Conservation (phyloP, 768 basidiomycete genomes). For the Suillus bovinus region DNA sequence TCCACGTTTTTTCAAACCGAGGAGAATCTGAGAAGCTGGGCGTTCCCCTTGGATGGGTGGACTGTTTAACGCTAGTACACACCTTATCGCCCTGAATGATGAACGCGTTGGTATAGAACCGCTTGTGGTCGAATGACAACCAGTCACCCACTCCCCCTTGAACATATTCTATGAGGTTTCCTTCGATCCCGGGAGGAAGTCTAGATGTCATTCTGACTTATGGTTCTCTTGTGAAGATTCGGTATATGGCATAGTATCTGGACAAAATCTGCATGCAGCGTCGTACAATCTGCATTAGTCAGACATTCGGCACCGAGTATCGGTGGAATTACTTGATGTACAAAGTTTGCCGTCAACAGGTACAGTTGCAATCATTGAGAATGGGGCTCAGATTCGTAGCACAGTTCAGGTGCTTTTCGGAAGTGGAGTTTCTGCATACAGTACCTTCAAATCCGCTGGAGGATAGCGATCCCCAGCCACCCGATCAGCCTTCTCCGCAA, state of each 20-base stretch:
- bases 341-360: no score
- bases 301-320: slow-evolving; percentile 1
- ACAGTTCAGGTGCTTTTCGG: not conserved
- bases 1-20: slow-evolving; percentile 81
- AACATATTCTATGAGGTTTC: slow-evolving; percentile 29
- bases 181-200: slow-evolving; percentile 47
- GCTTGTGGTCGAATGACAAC: slow-evolving; percentile 42
- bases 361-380: not conserved
- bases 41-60: not conserved
- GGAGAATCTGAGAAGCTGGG: slow-evolving; percentile 63
- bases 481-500: slow-evolving; percentile 34
- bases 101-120: slow-evolving; percentile 72
- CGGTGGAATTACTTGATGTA: slow-evolving; percentile 1
- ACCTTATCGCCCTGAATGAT: slow-evolving; percentile 56
- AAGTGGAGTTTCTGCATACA: slow-evolving; percentile 25
- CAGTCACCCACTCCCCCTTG: slow-evolving; percentile 50
- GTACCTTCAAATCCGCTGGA: not conserved
- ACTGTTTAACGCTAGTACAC: slow-evolving; percentile 3
- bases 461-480: slow-evolving; percentile 30
- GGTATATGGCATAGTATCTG: not conserved
- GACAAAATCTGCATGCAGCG: not conserved
- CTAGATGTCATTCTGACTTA: not conserved
- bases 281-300: not conserved
- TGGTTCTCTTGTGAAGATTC: not conserved
- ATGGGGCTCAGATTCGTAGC: not conserved